Percentiles rank a stretch among this genome's conserved stretches.
These are phyloP conservation scores for Penicillium sp. DNA, from an alignment of 2,329 filamentous ascomycete species.

Conservation along the genomic window DNA sequence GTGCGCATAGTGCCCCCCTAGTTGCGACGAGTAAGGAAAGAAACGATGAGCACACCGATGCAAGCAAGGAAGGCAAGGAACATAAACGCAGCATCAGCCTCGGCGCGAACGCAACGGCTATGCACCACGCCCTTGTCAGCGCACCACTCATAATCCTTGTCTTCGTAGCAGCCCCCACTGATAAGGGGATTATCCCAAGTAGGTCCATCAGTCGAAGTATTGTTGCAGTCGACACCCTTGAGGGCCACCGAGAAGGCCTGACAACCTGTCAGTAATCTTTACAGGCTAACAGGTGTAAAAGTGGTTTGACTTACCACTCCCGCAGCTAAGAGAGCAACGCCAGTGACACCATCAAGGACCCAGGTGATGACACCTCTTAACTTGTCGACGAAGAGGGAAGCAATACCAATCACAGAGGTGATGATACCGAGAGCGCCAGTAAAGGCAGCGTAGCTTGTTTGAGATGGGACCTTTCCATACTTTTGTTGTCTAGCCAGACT, in stretches of 20 bases:
- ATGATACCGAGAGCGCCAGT: conserved; percentile 31
- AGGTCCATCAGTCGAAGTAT: not conserved
- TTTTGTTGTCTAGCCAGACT: conserved; percentile 30
- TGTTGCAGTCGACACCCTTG: conserved; percentile 23
- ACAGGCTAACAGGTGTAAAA: not conserved
- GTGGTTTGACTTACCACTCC: conserved; percentile 29
- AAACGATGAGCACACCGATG: conserved; percentile 17
- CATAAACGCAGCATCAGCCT: conserved; percentile 34
- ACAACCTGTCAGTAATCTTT: not conserved
- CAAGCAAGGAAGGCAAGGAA: conserved; percentile 30
- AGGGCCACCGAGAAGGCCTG: conserved; percentile 34
- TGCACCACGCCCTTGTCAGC: conserved; percentile 18
- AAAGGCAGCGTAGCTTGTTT: conserved; percentile 32
- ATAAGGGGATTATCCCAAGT: conserved; percentile 26
- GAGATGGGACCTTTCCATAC: conserved; percentile 23
- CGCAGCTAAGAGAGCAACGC: conserved; percentile 29
- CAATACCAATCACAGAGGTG: conserved; percentile 26
- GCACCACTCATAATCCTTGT: conserved; percentile 9
- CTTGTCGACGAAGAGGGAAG: conserved; percentile 19
- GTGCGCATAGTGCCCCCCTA: not conserved
- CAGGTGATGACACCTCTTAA: conserved; percentile 26
- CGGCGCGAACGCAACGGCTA: conserved; percentile 29
- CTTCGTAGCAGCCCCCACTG: conserved; percentile 28
- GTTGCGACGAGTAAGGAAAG: conserved; percentile 16
- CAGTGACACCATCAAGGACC: conserved; percentile 30